These are phyloP conservation scores for Combretum micranthum DNA, from an alignment of 345 rosid species.

Conservation along the genomic window DNA sequence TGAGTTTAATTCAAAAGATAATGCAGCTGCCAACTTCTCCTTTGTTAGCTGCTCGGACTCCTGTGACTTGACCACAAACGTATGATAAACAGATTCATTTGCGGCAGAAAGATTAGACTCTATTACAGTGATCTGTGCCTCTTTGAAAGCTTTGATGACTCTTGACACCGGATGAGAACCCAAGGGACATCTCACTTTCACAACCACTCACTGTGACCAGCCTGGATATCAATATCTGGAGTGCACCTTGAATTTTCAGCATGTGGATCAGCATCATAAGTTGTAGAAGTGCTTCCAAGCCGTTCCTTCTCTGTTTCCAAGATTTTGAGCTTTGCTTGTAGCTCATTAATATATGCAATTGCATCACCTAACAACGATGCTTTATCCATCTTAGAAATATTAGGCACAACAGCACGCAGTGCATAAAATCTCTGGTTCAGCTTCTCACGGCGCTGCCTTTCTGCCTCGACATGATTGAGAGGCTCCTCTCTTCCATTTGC, in stretches of 20 bases:
- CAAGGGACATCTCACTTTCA: conserved; percentile 65
- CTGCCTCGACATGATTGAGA: conserved; percentile 96
- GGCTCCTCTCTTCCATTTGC: conserved; percentile 98
- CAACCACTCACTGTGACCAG: conserved; percentile 54
- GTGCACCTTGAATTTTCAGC: conserved; percentile 21
- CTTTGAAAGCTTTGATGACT: conserved; percentile 69
- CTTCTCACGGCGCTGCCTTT: conserved; percentile 92
- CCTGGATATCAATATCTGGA: conserved; percentile 52
- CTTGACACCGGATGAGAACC: conserved; percentile 76
- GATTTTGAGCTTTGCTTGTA: conserved; percentile 68
- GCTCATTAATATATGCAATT: conserved; percentile 89
- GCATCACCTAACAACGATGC: conserved; percentile 94
- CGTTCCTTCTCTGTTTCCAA: conserved; percentile 70
- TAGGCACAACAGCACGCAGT: conserved; percentile 91
- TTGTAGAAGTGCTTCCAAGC: conserved; percentile 39
- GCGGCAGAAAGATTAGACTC: conserved; percentile 66
- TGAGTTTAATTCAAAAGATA: conserved; percentile 37
- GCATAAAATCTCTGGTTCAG: conserved; percentile 93
- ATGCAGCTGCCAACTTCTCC: conserved; percentile 74
- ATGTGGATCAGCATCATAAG: conserved; percentile 22
- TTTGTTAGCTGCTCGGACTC: conserved; percentile 69
- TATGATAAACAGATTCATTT: conserved; percentile 57
- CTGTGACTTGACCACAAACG: conserved; percentile 68
- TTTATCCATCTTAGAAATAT: conserved; percentile 98
- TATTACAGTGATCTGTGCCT: conserved; percentile 44